Evolutionary conservation across 2,329 filamentous ascomycete genomes (phyloP), one percentile per base, ranked within the genome.

Genomic region (Bipolaris oryzae): DNA sequence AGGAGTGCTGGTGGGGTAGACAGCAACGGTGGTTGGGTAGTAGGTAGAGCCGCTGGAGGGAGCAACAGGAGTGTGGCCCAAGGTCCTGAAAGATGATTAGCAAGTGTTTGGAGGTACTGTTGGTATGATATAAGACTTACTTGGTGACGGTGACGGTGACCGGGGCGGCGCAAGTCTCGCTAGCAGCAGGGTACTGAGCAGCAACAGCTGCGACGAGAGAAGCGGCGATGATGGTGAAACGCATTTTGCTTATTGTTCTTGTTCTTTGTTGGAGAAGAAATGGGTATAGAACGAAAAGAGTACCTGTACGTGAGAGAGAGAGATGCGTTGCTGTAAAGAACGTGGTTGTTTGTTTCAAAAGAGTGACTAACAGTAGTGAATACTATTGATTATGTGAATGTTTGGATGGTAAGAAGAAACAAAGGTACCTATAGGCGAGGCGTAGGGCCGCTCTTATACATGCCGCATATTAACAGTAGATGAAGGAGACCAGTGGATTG

Each of bases 171-270:
- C 71, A 75, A 41, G 58, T 44, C 44, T 69, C 66, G 7, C 67
- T 64, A 51, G 46, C 34, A 31, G 25, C 47, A 35, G 59, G 54
- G 55, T 64, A 65, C 23, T 64, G 63, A 3, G 70, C 70, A 49
- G 63, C 63, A 43, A 62, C 70, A 39, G 64, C 64, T 46, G 67
- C 65, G 48, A 67, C 49, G 53, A 71, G 45, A 37, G 68, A 58
- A 58, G 69, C 67, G 63, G 65, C 57, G 51, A 70, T 42, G 48
- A 69, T 56, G 63, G 70, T 66, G 69, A 73, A 73, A 67, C 68
- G 69, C 72, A 74, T 74, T 62, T 66, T 50, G 46, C 49, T 49
- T 47, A 52, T 42, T 42, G 50, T 51, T 60, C 47, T 42, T 34
- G 42, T 25, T 25, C 38, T 51, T n/a, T 23, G 61, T 48, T 39